A percentile compares a stretch with the other conserved stretches of the same genome.
These are phyloP conservation scores for Neofusicoccum laricinum DNA, from an alignment of 2,329 filamentous ascomycete species.

Conservation along the genomic window DNA sequence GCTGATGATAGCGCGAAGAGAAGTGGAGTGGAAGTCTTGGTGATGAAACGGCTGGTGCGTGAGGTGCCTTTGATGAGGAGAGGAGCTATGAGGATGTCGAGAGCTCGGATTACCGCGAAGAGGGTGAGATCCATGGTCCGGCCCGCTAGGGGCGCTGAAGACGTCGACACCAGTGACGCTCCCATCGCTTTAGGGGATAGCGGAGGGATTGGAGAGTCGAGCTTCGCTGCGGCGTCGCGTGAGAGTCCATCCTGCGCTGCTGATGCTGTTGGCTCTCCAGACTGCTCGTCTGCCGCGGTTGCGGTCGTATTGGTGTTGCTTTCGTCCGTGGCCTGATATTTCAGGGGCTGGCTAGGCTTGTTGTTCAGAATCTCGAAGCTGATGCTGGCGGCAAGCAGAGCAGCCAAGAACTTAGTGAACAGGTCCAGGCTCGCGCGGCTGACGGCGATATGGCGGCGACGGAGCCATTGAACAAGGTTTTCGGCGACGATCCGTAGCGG, in stretches of 20 bases:
- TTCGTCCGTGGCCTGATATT: neutral
- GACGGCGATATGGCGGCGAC: neutral
- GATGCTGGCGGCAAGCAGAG: conserved; percentile 49
- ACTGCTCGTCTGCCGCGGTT: neutral
- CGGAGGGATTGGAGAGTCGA: neutral
- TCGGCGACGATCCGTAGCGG: conserved; percentile 23
- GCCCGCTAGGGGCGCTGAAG: conserved; percentile 52
- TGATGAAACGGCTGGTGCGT: conserved; percentile 52
- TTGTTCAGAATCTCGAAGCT: conserved; percentile 50
- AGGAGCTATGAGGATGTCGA: conserved; percentile 64
- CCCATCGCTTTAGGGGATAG: conserved; percentile 14
- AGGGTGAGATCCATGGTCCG: conserved; percentile 78
- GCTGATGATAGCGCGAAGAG: conserved; percentile 71
- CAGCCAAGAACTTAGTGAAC: conserved; percentile 35
- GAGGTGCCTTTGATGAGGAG: conserved; percentile 21
- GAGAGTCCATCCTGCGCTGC: neutral
- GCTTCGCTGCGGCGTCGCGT: neutral
- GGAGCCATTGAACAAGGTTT: neutral
- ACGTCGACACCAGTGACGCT: conserved; percentile 21
- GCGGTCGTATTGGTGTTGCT: neutral
- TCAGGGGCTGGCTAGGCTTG: conserved; percentile 21
- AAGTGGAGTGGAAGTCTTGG: conserved; percentile 43
- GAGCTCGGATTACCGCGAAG: conserved; percentile 69
- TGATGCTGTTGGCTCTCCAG: neutral
- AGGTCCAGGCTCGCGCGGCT: neutral